Evolutionary conservation across 2,329 filamentous ascomycete species (phyloP), one percentile per base, ranked within the genome.

Genomic region (Teratosphaeria nubilosa): DNA sequence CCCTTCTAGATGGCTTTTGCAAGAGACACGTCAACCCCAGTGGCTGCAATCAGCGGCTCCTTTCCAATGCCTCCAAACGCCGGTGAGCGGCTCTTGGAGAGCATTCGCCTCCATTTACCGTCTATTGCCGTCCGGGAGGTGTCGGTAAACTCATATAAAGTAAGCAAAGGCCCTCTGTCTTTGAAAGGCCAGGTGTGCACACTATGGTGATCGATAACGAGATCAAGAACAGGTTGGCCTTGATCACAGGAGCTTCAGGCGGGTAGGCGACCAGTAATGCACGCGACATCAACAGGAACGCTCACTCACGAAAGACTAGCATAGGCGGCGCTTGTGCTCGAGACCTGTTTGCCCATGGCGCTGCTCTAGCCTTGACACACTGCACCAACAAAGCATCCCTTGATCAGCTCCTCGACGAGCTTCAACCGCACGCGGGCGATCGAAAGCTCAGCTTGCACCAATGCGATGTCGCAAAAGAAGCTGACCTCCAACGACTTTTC

Each of bases 201-300:
- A 56, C 9, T 14, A 60, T 60, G 59, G n/a, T 25, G 9, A 32
- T 68, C 16, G 66, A 74, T 60, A 75, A 75, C 61, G 65, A 70
- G 37, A 66, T 85, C 59, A 73, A 72, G 45, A 81, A 80, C 58
- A 75, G 79, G 55, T 70, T 85, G 51, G 82, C 81, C 51, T 74
- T 85, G 9, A 77, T 85, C 53, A 85, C 82, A 1, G 83, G 82
- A 51, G 82, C 82, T 53, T 84, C 81, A 56, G 81, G 81, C 65
- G 82, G 82, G 82, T 83, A 72, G 13, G 51, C 69, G 72, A 25
- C 27, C 37, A 51, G 13, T 41, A 51, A 22, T 20, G 22, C 30
- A 37, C 25, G 52, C 22, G 30, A 27, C 32, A 25, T 30, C 41
- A 27, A 16, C 22, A 11, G 5, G 20, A 56, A 48, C 31, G 34